Conservation (phyloP, 179 eudicot species). For the Amaranthus tricolor region DNA sequence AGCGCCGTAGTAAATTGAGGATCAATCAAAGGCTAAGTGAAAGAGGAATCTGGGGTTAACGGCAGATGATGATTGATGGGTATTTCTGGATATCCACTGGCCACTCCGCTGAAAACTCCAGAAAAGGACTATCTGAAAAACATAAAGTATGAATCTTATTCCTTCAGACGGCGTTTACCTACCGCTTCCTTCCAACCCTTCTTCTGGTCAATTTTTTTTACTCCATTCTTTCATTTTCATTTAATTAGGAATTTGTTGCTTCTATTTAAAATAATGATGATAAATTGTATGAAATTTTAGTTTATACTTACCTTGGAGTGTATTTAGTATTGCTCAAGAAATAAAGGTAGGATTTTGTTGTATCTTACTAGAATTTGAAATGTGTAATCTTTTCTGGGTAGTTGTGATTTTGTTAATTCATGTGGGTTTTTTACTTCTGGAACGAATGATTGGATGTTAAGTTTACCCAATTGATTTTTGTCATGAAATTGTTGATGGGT, state of each 20-base stretch:
- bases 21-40: not conserved
- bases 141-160: not conserved
- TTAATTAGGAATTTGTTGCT: not conserved
- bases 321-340: not conserved
- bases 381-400: not conserved
- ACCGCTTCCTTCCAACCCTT: constrained; percentile 10
- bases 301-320: not conserved
- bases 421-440: not conserved
- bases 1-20: not conserved
- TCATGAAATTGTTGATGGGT: not conserved
- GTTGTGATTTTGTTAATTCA: not conserved
- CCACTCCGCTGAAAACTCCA: not conserved
- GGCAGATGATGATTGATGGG: not conserved
- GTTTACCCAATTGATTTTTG: not conserved
- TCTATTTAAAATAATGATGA: not conserved
- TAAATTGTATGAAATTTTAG: not conserved
- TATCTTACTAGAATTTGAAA: not conserved
- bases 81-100: not conserved
- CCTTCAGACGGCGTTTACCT: not conserved
- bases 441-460: not conserved
- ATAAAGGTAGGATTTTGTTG: constrained; percentile 1
- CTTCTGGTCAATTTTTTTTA: constrained; percentile 5
- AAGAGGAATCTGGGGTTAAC: not conserved
- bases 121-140: not conserved
- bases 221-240: not conserved